phyloP scores from a whole-genome alignment of 495 filamentous ascomycete genomes.

The Penicillium robsamsonii region DNA sequence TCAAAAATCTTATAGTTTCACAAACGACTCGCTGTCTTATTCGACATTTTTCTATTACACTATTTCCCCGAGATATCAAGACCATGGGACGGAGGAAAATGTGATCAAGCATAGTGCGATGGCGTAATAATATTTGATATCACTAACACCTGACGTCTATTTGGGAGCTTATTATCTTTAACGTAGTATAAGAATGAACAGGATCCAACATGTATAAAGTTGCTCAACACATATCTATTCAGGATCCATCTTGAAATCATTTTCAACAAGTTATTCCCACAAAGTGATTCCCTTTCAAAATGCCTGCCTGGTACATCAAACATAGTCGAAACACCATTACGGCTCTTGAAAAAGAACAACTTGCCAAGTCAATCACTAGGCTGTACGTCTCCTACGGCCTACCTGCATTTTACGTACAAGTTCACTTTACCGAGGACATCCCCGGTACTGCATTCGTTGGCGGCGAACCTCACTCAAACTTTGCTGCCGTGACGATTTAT shows the following conservation, averaged over 20 bases:
- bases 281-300: background rate
- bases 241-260: background rate
- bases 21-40: too few relatives aligned
- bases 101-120: background rate
- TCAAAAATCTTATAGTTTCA: background rate
- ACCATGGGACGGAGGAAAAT: background rate
- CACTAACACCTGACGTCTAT: background rate
- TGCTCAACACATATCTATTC: background rate
- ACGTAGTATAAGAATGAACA: background rate
- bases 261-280: background rate
- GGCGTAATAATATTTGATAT: background rate
- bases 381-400: conserved; percentile 22
- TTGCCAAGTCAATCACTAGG: conserved; percentile 18
- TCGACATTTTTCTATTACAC: conserved; percentile 5
- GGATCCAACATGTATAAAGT: background rate
- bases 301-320: background rate
- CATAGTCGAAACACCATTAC: background rate
- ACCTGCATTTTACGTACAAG: conserved; percentile 27
- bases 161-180: background rate
- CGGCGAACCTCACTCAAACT: conserved; percentile 5
- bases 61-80: conserved; percentile 5
- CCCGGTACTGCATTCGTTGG: background rate
- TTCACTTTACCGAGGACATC: conserved; percentile 9
- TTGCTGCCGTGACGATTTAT: conserved; percentile 12
- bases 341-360: conserved; percentile 15